Percentiles rank a stretch among this genome's conserved stretches.
phyloP scores from a whole-genome alignment of 495 filamentous ascomycete species.

The Annulohypoxylon bovei region DNA sequence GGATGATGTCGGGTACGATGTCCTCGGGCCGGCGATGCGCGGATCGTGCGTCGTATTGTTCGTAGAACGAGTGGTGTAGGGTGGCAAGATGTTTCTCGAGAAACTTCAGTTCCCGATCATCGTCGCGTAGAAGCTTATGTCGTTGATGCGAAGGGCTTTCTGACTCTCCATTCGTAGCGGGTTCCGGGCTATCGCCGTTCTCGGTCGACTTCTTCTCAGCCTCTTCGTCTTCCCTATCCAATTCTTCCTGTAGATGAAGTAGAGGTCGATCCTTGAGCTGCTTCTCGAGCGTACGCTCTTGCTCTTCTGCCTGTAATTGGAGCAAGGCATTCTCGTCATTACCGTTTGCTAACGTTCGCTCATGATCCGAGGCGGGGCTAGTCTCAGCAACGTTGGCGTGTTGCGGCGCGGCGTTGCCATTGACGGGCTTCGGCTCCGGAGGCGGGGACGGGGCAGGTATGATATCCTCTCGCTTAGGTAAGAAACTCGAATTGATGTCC shows the following conservation, averaged over 20 bases:
- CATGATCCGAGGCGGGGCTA: slow-evolving; percentile 24
- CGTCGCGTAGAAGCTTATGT: slow-evolving; percentile 85
- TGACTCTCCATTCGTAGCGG: slow-evolving; percentile 37
- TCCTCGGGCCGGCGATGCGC: slow-evolving; percentile 37
- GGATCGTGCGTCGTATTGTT: slow-evolving; percentile 72
- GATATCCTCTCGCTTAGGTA: slow-evolving; percentile 87
- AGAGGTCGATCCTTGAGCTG: slow-evolving; percentile 90
- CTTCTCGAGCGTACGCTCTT: slow-evolving; percentile 84
- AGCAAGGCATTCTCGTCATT: slow-evolving; percentile 75
- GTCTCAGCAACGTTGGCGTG: slow-evolving; percentile 12
- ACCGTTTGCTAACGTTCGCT: slow-evolving; percentile 67
- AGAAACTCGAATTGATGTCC: slow-evolving; percentile 97
- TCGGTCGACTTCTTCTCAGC: slow-evolving; percentile 62
- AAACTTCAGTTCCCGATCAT: slow-evolving; percentile 79
- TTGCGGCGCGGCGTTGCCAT: slow-evolving; percentile 19
- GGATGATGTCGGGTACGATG: slow-evolving; percentile 67
- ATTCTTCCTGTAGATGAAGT: slow-evolving; percentile 83
- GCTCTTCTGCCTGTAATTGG: slow-evolving; percentile 79
- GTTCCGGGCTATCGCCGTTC: slow-evolving; percentile 47
- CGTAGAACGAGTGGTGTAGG: slow-evolving; percentile 83
- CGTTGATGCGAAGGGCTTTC: slow-evolving; percentile 56
- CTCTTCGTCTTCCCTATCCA: slow-evolving; percentile 83
- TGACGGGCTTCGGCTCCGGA: slow-evolving; percentile 34
- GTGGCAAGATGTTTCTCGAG: slow-evolving; percentile 76
- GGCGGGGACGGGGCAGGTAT: slow-evolving; percentile 49